Conservation (phyloP, 2,329 filamentous ascomycete species). For the Claviceps sorghi region DNA sequence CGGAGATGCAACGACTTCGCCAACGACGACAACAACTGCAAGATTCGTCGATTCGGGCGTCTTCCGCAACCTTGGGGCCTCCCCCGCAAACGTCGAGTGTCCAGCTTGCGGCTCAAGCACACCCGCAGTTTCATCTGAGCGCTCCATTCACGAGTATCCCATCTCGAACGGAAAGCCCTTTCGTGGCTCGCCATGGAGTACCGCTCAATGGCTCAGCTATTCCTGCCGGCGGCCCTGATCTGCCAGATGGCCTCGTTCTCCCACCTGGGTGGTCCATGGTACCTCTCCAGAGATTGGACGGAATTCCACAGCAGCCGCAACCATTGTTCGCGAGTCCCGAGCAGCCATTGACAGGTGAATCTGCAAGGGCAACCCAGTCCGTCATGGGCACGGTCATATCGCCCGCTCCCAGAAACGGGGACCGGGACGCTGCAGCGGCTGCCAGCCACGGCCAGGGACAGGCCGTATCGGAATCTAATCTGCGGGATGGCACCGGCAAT, state of each 20-base stretch:
- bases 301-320: conserved; percentile 12
- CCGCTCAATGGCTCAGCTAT: conserved; percentile 34
- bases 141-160: conserved; percentile 13
- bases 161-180: conserved; percentile 24
- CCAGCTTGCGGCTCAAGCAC: conserved; percentile 9
- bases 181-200: conserved; percentile 33
- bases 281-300: conserved; percentile 42
- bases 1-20: conserved; percentile 53
- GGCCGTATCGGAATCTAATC: neutral
- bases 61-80: conserved; percentile 5
- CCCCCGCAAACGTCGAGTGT: conserved; percentile 7
- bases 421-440: neutral
- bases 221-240: conserved; percentile 43
- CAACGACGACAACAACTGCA: conserved; percentile 27
- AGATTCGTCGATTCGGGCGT: conserved; percentile 13
- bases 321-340: conserved; percentile 5
- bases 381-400: neutral
- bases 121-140: conserved; percentile 9
- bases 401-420: neutral
- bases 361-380: conserved; percentile 5
- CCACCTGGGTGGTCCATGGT: conserved; percentile 51
- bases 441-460: neutral
- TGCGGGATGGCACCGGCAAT: neutral
- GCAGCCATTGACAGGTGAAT: conserved; percentile 8
- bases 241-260: conserved; percentile 49